phyloP scores from a whole-genome alignment of 306 rosid genomes.

The Casuarina glauca region DNA sequence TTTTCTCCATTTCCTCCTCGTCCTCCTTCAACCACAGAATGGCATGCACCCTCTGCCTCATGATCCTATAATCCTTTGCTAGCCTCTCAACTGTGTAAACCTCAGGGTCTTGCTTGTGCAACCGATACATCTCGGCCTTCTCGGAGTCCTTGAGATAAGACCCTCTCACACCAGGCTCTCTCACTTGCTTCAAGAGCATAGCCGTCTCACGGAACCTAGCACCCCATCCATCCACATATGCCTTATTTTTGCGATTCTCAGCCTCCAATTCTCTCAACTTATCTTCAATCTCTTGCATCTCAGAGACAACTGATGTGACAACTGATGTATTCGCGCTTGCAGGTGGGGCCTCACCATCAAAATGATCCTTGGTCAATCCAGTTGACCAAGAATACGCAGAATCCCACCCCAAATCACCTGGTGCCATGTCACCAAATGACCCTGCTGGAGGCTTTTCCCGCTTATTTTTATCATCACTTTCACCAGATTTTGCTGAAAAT shows the following conservation, averaged over 20 bases:
- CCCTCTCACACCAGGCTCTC: constrained; percentile 91
- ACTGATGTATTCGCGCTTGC: constrained; percentile 6
- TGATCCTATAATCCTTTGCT: constrained; percentile 81
- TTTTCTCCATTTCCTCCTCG: constrained; percentile 84
- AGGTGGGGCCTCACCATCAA: constrained; percentile 59
- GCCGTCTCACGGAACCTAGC: constrained; percentile 50
- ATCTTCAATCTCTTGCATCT: constrained; percentile 62
- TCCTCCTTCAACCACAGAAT: constrained; percentile 91
- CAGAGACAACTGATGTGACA: constrained; percentile 30
- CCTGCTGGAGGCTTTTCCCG: constrained; percentile 37
- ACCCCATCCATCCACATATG: constrained; percentile 60
- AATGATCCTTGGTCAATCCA: constrained; percentile 70
- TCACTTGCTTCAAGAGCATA: constrained; percentile 62
- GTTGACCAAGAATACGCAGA: constrained; percentile 67
- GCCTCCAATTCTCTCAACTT: constrained; percentile 47
- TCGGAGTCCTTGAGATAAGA: constrained; percentile 86
- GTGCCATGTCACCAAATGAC: constrained; percentile 21
- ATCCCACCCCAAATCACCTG: constrained; percentile 43
- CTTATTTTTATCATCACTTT: constrained; percentile 29
- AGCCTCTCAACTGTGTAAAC: constrained; percentile 74
- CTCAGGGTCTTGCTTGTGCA: constrained; percentile 76
- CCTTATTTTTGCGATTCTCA: constrained; percentile 48
- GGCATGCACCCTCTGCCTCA: constrained; percentile 98
- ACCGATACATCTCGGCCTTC: constrained; percentile 74
- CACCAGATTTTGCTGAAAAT: constrained; percentile 45